A percentile compares a stretch with the other conserved stretches of the same genome.
phyloP scores from a whole-genome alignment of 1,284 basidiomycete genomes.

The Rhodotorula sp. region DNA sequence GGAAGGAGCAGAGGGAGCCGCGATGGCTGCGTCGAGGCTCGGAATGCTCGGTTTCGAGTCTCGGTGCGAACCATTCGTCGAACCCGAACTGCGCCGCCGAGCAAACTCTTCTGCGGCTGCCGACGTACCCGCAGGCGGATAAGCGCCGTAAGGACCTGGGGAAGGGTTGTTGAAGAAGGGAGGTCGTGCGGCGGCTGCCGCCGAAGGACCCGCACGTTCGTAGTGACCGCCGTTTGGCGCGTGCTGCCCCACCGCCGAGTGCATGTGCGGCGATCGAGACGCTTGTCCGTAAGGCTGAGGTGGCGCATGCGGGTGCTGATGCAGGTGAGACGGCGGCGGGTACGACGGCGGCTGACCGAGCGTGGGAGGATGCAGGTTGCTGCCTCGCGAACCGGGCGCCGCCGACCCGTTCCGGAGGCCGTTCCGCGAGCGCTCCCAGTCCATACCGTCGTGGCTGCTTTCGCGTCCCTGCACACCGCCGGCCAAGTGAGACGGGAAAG shows the following conservation, averaged over 20 bases:
- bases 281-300: slow-evolving; percentile 8
- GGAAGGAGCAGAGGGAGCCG: neutral
- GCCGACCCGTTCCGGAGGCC: neutral
- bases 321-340: neutral
- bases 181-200: neutral
- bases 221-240: neutral
- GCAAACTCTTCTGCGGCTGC: slow-evolving; percentile 13
- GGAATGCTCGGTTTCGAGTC: slow-evolving; percentile 4
- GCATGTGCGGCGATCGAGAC: neutral
- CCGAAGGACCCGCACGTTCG: neutral
- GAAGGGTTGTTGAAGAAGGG: slow-evolving; percentile 24
- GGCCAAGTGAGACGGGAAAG: slow-evolving; percentile 18
- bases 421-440: slow-evolving; percentile 26
- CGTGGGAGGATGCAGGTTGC: neutral
- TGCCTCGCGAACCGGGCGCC: neutral
- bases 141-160: slow-evolving; percentile 14
- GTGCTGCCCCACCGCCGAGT: neutral
- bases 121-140: slow-evolving; percentile 4
- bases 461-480: neutral
- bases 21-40: neutral
- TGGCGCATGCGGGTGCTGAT: slow-evolving; percentile 3
- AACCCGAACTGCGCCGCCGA: slow-evolving; percentile 24
- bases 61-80: slow-evolving; percentile 13
- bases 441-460: slow-evolving; percentile 16
- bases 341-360: slow-evolving; percentile 4